These are phyloP conservation scores for Suillus spraguei DNA, from an alignment of 768 basidiomycete species.

Conservation along the genomic window DNA sequence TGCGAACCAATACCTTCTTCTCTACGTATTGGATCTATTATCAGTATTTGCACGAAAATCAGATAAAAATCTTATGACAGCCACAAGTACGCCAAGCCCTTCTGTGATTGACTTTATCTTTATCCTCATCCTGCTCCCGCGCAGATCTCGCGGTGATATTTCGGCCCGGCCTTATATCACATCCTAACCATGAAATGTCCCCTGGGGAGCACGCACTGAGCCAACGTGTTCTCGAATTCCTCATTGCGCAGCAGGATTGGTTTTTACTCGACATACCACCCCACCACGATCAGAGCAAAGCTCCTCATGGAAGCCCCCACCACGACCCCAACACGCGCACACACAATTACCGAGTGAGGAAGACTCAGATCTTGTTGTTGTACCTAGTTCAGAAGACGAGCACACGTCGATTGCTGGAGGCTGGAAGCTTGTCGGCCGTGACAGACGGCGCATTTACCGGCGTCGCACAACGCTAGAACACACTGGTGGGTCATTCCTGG, in stretches of 20 bases:
- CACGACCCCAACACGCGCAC: slow-evolving; percentile 14
- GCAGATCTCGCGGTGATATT: slow-evolving; percentile 96
- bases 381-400: slow-evolving; percentile 52
- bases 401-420: slow-evolving; percentile 44
- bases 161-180: slow-evolving; percentile 91
- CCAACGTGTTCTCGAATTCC: slow-evolving; percentile 90
- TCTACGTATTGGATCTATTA: slow-evolving; percentile 94
- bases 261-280: slow-evolving; percentile 90
- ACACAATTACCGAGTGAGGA: slow-evolving; percentile 33
- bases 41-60: slow-evolving; percentile 93
- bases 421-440: slow-evolving; percentile 53
- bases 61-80: slow-evolving; percentile 94
- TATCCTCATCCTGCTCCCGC: slow-evolving; percentile 1
- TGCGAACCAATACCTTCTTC: slow-evolving; percentile 92
- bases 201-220: slow-evolving; percentile 86
- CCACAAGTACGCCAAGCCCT: slow-evolving; percentile 67
- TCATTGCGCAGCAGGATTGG: slow-evolving; percentile 95
- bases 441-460: slow-evolving; percentile 48
- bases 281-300: slow-evolving; percentile 47
- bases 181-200: slow-evolving; percentile 83
- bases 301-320: slow-evolving; percentile 30
- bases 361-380: slow-evolving; percentile 47
- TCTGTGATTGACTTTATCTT: slow-evolving; percentile 10
- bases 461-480: slow-evolving; percentile 60
- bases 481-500: slow-evolving; percentile 36